A percentile compares a stretch with the other conserved stretches of the same genome.
Conservation (phyloP, 768 basidiomycete species). For the Favolaschia claudopus region DNA sequence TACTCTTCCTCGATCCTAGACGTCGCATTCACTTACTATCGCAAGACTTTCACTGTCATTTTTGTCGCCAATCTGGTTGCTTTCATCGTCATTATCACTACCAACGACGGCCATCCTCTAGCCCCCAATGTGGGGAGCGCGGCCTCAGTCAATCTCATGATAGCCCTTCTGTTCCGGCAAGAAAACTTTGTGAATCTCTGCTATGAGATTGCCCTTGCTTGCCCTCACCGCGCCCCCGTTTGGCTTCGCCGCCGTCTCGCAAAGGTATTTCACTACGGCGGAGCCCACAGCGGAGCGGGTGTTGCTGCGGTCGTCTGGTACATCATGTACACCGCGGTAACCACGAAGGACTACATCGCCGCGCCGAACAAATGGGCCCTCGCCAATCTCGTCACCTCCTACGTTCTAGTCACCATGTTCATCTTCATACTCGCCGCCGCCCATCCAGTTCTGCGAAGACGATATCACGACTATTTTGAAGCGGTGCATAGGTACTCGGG, state of each 20-base stretch:
- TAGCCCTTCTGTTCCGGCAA: slow-evolving; percentile 51
- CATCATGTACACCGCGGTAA: slow-evolving; percentile 53
- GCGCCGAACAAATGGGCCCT: slow-evolving; percentile 36
- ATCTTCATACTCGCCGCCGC: slow-evolving; percentile 56
- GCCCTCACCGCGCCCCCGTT: slow-evolving; percentile 46
- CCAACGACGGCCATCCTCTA: slow-evolving; percentile 42
- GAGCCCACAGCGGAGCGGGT: slow-evolving; percentile 61
- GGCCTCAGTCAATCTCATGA: slow-evolving; percentile 52
- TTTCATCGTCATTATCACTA: slow-evolving; percentile 49
- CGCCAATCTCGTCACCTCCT: slow-evolving; percentile 49
- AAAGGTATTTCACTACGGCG: slow-evolving; percentile 62
- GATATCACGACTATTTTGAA: slow-evolving; percentile 63
- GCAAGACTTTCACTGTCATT: slow-evolving; percentile 61
- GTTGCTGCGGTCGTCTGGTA: slow-evolving; percentile 62
- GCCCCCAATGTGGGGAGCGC: slow-evolving; percentile 48
- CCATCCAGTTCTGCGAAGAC: slow-evolving; percentile 53
- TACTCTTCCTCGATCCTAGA: slow-evolving; percentile 32
- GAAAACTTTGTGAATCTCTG: slow-evolving; percentile 63
- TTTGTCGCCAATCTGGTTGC: slow-evolving; percentile 58
- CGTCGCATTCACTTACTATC: slow-evolving; percentile 43
- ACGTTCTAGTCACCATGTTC: slow-evolving; percentile 55
- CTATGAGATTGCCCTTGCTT: slow-evolving; percentile 53
- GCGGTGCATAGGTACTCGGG: slow-evolving; percentile 62
- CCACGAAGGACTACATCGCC: slow-evolving; percentile 44
- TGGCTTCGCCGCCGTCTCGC: slow-evolving; percentile 55